Base-by-base conservation (phyloP, 768 basidiomycete genomes). In the Leccinum rimulosum region DNA sequence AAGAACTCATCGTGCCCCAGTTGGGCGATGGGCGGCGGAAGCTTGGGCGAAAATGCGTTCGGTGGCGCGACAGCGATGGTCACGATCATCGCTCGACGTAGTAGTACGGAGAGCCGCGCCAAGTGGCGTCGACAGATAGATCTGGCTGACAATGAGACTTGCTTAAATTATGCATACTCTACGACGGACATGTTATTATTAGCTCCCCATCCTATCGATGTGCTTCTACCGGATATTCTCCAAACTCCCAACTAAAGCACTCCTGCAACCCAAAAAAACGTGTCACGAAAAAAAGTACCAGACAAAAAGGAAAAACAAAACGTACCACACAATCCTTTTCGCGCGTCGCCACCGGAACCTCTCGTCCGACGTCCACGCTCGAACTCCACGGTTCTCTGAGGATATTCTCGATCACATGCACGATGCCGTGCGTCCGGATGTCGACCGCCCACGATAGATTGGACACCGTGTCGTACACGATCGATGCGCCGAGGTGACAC, bases 401-500 rank as follows among this genome's bases (percentile, higher is more conserved):
- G 19, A 96, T 60, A 55, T 80, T 80, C 58, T 94, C 89, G 63
- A 95, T 91, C 48, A 96, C 82, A 52, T 77, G 84, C 28, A 85
- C 84, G 63, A 97, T 95, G 4, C 84, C 80, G 64, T 97, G 95
- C 3, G 78, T 89, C 27, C 91, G 84, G 47, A 97, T 71, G 68
- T 94, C 86, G 28, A 93, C 93, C 1, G 84, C 61, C 96, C 96
- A 99, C 4, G 87, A 85, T 4, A 88, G 77, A 65, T 92, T 85
- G 2, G 86, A 83, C 19, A 98, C 93, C 0, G 95, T 96, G 70
- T 99, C 96, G 73, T 95, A 98, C 48, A 95, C 71, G 63, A 97
- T 91, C 2, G 87, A 83, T 69, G 83, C 82, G 11, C 96, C 96
- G 1, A 91, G 81, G 71, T 96, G 96, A 68, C 96, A 97, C 55